Evolutionary conservation across 148 eudicot species (phyloP).

Genomic region (Suaeda aralocaspica): DNA sequence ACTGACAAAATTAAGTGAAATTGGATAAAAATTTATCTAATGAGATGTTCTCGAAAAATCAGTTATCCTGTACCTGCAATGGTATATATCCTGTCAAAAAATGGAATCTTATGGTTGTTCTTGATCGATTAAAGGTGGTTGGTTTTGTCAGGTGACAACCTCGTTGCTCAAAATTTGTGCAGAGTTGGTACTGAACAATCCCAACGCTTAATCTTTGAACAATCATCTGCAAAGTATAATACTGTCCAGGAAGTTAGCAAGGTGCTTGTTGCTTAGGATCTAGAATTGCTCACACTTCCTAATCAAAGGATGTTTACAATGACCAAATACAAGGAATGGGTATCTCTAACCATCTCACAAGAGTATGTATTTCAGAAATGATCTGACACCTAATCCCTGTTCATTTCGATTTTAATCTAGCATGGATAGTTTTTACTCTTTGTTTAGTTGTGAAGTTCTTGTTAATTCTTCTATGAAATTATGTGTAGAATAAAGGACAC

Average conservation of each 20-base stretch:
- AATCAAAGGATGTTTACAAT: conserved; percentile 62
- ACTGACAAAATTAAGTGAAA: background rate
- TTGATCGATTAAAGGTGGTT: background rate
- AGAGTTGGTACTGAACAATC: conserved; percentile 77
- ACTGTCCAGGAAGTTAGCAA: conserved; percentile 97
- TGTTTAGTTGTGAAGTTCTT: background rate
- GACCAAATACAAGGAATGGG: conserved; percentile 90
- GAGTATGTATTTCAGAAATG: conserved; percentile 36
- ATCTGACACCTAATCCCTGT: background rate
- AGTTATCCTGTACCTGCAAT: background rate
- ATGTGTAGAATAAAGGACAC: background rate
- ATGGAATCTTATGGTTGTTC: background rate
- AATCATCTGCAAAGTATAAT: conserved; percentile 89
- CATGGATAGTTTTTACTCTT: background rate
- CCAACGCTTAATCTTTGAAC: conserved; percentile 75
- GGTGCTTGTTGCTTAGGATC: conserved; percentile 86
- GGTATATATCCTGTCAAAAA: background rate
- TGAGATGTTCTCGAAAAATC: background rate
- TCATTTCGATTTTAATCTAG: background rate
- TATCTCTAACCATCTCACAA: conserved; percentile 58
- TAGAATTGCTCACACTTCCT: conserved; percentile 57
- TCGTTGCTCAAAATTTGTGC: conserved; percentile 83
- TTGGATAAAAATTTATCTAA: too few relatives aligned
- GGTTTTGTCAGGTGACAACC: conserved; percentile 74
- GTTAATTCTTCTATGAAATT: background rate